Percentiles rank a stretch among this genome's conserved stretches.
Conservation (phyloP, 805 yeast genomes). For the Nakazawaea holstii region DNA sequence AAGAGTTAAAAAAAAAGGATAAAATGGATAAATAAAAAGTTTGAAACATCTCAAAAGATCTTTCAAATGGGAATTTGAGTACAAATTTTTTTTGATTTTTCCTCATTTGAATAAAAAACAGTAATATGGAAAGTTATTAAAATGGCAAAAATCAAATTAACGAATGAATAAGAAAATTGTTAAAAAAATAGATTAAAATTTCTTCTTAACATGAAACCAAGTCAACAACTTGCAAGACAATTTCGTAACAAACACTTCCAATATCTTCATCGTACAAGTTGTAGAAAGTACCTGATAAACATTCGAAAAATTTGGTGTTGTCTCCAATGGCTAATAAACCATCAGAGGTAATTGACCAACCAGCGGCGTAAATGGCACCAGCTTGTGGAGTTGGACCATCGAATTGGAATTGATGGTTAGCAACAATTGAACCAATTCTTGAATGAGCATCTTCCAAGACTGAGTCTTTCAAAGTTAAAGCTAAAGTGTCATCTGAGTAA, state of each 20-base stretch:
- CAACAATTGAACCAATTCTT: slow-evolving; percentile 74
- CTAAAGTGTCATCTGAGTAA: slow-evolving; percentile 39
- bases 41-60: no score
- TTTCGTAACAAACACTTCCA: slow-evolving; percentile 59
- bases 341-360: slow-evolving; percentile 51
- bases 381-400: slow-evolving; percentile 84
- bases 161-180: slow-evolving; percentile 6
- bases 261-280: slow-evolving; percentile 65
- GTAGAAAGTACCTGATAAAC: slow-evolving; percentile 73
- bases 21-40: not conserved
- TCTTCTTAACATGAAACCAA: slow-evolving; percentile 42
- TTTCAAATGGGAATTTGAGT: not conserved
- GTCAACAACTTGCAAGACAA: slow-evolving; percentile 54
- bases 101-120: not conserved
- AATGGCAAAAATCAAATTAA: not conserved
- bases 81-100: not conserved
- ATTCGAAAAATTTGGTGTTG: slow-evolving; percentile 60
- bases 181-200: no score
- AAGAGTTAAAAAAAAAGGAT: not conserved
- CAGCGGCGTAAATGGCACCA: slow-evolving; percentile 62
- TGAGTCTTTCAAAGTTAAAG: slow-evolving; percentile 46
- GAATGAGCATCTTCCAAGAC: slow-evolving; percentile 53
- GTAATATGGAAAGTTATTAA: no score
- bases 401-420: slow-evolving; percentile 77
- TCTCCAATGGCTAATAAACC: slow-evolving; percentile 63